These are phyloP conservation scores for Daldinia sp. DNA, from an alignment of 2,329 filamentous ascomycete species.

Conservation along the genomic window DNA sequence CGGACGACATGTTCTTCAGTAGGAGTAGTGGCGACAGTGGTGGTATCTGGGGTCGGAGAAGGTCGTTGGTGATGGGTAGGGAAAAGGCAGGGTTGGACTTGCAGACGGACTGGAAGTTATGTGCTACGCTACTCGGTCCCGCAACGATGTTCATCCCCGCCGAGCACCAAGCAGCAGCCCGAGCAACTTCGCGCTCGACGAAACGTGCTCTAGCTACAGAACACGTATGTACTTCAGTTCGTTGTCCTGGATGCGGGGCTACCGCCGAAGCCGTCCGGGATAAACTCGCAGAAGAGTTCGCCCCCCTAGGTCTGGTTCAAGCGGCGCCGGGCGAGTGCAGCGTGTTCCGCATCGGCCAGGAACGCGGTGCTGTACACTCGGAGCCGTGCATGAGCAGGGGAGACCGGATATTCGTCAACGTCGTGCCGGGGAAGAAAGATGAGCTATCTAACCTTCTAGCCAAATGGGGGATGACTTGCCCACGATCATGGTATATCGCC, in stretches of 20 bases:
- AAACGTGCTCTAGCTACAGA: conserved; percentile 47
- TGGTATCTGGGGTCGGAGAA: conserved; percentile 1
- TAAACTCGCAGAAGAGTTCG: conserved; percentile 51
- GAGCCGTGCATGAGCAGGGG: conserved; percentile 54
- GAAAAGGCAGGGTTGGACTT: conserved; percentile 33
- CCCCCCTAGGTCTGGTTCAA: conserved; percentile 40
- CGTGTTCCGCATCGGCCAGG: conserved; percentile 58
- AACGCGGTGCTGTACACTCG: conserved; percentile 58
- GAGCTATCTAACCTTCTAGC: conserved; percentile 51
- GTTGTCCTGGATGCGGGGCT: conserved; percentile 59
- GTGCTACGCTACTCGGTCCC: conserved; percentile 60
- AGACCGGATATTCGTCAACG: conserved; percentile 55
- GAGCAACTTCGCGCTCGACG: conserved; percentile 50
- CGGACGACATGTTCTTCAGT: conserved; percentile 62
- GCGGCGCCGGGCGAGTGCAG: conserved; percentile 52
- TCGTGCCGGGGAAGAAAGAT: conserved; percentile 53
- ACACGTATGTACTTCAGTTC: conserved; percentile 58
- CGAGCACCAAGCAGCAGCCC: conserved; percentile 50
- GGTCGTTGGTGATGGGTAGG: not conserved
- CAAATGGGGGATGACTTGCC: conserved; percentile 57
- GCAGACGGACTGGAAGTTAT: conserved; percentile 62
- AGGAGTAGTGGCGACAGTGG: conserved; percentile 35
- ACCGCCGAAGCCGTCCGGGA: conserved; percentile 56
- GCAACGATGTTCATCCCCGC: conserved; percentile 59
- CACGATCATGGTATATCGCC: conserved; percentile 48